phyloP scores from a whole-genome alignment of 2,329 filamentous ascomycete genomes.

The Talaromyces sp. region DNA sequence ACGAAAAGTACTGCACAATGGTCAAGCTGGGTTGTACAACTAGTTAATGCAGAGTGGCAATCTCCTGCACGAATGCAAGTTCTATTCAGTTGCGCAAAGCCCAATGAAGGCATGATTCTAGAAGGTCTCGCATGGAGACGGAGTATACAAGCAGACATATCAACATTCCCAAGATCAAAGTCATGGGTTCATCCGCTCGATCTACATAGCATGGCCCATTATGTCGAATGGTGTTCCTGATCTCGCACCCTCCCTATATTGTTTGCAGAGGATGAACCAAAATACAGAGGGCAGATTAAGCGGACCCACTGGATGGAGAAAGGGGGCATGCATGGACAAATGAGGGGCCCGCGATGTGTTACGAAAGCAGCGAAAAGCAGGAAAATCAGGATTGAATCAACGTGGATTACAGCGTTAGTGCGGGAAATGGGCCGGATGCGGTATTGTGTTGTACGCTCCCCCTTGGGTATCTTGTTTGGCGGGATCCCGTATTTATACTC shows the following conservation, averaged over 20 bases:
- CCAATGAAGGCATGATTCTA: neutral
- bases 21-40: neutral
- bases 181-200: neutral
- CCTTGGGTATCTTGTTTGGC: conserved; percentile 23
- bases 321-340: conserved; percentile 7
- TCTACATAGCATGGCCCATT: neutral
- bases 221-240: neutral
- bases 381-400: neutral
- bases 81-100: no score
- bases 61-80: conserved; percentile 5
- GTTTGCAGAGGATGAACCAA: conserved; percentile 2
- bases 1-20: neutral
- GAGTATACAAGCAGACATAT: no score
- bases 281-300: neutral
- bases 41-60: conserved; percentile 8
- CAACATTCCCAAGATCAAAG: neutral
- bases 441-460: conserved; percentile 10
- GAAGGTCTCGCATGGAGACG: no score
- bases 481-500: conserved; percentile 17
- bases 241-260: neutral
- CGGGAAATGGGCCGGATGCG: neutral
- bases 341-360: neutral
- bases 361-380: conserved; percentile 13
- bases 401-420: conserved; percentile 17
- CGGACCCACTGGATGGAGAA: conserved; percentile 12